Conservation (phyloP, 441 rosid genomes). For the Corymbia calophylla region DNA sequence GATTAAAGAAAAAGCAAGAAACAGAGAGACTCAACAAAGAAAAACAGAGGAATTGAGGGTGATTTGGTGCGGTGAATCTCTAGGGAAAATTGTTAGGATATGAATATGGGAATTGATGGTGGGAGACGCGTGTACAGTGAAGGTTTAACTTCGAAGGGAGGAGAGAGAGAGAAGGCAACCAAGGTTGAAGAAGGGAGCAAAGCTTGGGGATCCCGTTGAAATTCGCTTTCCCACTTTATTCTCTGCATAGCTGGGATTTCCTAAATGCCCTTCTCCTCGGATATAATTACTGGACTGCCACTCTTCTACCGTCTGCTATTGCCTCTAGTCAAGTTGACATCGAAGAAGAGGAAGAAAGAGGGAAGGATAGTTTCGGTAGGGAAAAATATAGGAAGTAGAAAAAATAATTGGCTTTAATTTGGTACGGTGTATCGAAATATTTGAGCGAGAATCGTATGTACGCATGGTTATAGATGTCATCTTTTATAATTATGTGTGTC, state of each 20-base stretch:
- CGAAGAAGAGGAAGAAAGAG: background rate
- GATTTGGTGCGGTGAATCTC: background rate
- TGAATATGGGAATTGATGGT: background rate
- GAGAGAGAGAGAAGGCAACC: background rate
- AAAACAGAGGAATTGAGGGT: background rate
- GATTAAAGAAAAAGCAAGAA: background rate
- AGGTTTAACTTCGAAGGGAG: background rate
- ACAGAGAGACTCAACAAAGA: background rate
- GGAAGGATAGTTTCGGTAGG: background rate
- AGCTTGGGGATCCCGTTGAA: background rate
- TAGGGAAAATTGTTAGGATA: background rate
- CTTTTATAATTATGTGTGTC: no score
- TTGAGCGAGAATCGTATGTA: no score
- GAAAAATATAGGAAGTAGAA: background rate
- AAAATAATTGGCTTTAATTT: no score
- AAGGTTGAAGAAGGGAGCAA: background rate
- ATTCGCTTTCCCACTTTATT: no score
- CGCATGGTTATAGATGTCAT: no score
- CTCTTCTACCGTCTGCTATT: background rate
- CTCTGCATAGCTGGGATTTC: background rate
- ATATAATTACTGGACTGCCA: background rate
- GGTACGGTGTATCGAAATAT: no score
- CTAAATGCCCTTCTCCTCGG: background rate
- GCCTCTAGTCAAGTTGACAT: background rate
- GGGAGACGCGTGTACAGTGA: background rate